Conservation (phyloP, 352 stramenopile genomes). For the Globisporangium paddicum region DNA sequence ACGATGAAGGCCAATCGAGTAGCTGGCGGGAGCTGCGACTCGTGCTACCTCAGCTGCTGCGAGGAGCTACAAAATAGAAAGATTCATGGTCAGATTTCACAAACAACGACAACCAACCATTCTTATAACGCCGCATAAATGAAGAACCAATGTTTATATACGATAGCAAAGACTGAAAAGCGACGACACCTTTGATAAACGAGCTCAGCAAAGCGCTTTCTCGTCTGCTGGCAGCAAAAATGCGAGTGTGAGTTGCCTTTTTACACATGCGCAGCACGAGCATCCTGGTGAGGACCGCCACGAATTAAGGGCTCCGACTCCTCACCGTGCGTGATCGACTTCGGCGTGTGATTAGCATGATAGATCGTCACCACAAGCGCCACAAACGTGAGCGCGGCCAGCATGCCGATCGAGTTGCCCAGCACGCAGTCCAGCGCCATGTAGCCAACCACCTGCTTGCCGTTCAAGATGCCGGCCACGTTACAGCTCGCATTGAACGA, state of each 20-base stretch:
- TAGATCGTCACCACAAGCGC: slow-evolving; percentile 48
- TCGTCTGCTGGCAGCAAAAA: background rate
- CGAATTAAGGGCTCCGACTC: slow-evolving; percentile 45
- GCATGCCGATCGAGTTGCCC: slow-evolving; percentile 67
- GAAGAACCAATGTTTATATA: slow-evolving; percentile 11
- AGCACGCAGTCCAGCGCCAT: slow-evolving; percentile 72
- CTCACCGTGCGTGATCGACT: slow-evolving; percentile 12
- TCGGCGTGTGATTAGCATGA: slow-evolving; percentile 32
- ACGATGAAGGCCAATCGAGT: slow-evolving; percentile 10
- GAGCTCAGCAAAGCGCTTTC: slow-evolving; percentile 7
- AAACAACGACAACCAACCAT: background rate
- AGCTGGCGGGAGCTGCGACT: slow-evolving; percentile 28
- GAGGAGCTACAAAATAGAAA: slow-evolving; percentile 19
- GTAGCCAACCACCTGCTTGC: slow-evolving; percentile 53
- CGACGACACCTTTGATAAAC: background rate
- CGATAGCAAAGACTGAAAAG: slow-evolving; percentile 10
- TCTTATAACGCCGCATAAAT: background rate
- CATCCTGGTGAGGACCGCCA: slow-evolving; percentile 3
- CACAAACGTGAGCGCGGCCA: slow-evolving; percentile 43
- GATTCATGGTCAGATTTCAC: background rate
- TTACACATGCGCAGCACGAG: slow-evolving; percentile 2
- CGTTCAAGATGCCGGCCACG: slow-evolving; percentile 58
- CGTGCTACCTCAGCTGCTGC: slow-evolving; percentile 44
- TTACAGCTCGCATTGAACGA: slow-evolving; percentile 86
- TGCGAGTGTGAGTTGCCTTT: background rate